phyloP scores from a whole-genome alignment of 352 stramenopile genomes.

The Phytophthora cryptogea region DNA sequence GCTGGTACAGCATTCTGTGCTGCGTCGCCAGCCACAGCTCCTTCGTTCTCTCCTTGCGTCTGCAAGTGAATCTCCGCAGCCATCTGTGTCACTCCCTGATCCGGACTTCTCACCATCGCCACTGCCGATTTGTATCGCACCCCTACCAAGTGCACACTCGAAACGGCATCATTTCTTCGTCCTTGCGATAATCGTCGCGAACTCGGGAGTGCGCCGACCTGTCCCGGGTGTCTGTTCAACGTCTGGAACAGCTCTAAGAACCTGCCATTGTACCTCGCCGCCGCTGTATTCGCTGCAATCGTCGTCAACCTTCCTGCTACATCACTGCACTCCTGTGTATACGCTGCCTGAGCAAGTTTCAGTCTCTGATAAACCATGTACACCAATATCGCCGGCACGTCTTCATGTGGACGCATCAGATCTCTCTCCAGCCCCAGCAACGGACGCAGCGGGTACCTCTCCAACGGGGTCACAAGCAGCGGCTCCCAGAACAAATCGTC shows the following conservation, averaged over 20 bases:
- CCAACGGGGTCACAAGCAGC: constrained; percentile 55
- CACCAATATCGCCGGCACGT: constrained; percentile 70
- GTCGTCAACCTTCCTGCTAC: neutral
- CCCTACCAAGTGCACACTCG: constrained; percentile 39
- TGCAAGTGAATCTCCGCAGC: constrained; percentile 18
- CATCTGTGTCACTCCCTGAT: constrained; percentile 21
- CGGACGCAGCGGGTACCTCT: constrained; percentile 65
- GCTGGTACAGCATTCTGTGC: constrained; percentile 5
- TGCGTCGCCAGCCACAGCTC: neutral
- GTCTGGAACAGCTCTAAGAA: constrained; percentile 26
- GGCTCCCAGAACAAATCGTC: constrained; percentile 75
- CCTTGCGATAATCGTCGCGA: neutral
- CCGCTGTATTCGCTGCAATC: neutral
- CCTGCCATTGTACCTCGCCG: constrained; percentile 22
- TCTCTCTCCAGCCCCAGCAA: constrained; percentile 52
- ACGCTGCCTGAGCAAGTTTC: constrained; percentile 35
- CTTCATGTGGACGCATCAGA: constrained; percentile 4
- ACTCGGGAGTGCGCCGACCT: constrained; percentile 11
- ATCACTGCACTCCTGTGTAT: constrained; percentile 2
- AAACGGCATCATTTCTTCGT: constrained; percentile 9
- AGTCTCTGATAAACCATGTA: constrained; percentile 74
- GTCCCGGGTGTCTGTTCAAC: constrained; percentile 11
- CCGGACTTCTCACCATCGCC: constrained; percentile 1
- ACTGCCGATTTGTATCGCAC: constrained; percentile 4
- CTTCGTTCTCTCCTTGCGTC: neutral